Conservation (phyloP, 2,329 filamentous ascomycete species). For the Monilinia laxa region DNA sequence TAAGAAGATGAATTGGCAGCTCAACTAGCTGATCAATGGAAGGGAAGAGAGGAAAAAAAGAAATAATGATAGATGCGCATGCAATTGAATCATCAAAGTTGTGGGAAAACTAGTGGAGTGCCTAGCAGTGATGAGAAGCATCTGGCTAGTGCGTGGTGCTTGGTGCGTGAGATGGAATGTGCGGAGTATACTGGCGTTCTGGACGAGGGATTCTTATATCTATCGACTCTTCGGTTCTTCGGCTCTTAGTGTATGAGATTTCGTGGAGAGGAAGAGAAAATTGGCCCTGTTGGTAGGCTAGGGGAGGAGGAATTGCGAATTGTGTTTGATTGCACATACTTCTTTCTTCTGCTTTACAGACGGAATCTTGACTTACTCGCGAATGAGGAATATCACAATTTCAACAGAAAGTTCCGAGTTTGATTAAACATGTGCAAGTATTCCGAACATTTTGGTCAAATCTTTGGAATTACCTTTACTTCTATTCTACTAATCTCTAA, state of each 20-base stretch:
- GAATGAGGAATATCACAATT: constrained; percentile 11
- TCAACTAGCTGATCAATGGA: neutral
- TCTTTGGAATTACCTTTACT: constrained; percentile 25
- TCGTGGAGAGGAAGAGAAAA: neutral
- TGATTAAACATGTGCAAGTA: neutral
- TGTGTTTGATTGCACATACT: neutral
- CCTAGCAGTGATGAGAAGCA: neutral
- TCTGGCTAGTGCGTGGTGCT: neutral
- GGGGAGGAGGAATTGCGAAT: neutral
- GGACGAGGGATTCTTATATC: constrained; percentile 17
- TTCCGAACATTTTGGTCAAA: neutral
- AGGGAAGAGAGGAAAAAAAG: neutral
- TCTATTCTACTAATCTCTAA: constrained; percentile 32
- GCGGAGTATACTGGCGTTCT: constrained; percentile 21
- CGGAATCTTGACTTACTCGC: neutral
- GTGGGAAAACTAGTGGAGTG: neutral
- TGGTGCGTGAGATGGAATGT: constrained; percentile 13
- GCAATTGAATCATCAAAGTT: neutral
- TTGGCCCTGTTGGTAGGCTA: neutral
- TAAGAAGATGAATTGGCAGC: neutral
- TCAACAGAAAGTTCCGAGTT: neutral
- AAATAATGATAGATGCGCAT: constrained; percentile 1
- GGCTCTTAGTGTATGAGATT: neutral
- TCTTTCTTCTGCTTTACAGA: constrained; percentile 1
- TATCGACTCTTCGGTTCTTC: neutral